Base-by-base conservation (phyloP, 306 rosid species). In the Inga oerstediana region DNA sequence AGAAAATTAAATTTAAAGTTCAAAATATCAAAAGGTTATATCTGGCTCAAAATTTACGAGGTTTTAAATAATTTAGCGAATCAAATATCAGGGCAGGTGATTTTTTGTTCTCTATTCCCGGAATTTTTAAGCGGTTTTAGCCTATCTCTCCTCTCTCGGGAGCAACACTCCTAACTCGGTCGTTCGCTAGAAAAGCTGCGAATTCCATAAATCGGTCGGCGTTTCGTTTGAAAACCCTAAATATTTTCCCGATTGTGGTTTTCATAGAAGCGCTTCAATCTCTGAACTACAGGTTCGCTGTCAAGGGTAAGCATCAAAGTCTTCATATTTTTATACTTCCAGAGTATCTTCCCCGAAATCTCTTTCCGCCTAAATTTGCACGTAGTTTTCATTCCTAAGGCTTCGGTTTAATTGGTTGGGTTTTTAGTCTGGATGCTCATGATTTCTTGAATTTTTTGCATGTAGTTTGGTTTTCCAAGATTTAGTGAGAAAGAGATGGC, bases 401-500 rank as follows among this genome's bases (percentile, higher is more conserved):
- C 10, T 77, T 27, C 30, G 46, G 22, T 41, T 54, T 46, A n/a
- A 49, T 67, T 74, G n/a, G 20, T 58, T 17, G 8, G n/a, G 59
- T 56, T 86, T 80, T 72, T 41, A 19, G 12, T 82, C 65, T 64
- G 14, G 41, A 49, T 75, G 74, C 51, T 80, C 81, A 32, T 24
- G 15, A 2, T 49, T 22, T 22, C 9, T 74, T 56, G 54, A 74
- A 45, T 27, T 85, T 22, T 22, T 16, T 58, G 65, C 12, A 45
- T 24, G n/a, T 71, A 35, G 64, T 65, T 34, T 49, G 43, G 19
- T 72, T 51, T 46, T 83, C 41, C 59, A 30, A 73, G 68, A 46
- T 70, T 59, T 75, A 64, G 80, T 64, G 75, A 71, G 46, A 17
- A 64, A 35, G 76, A 59, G 7, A 97, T 97, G 99, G 93, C 97